A percentile compares a stretch with the other conserved stretches of the same genome.
These are phyloP conservation scores for Cyphellophora attinorum DNA, from an alignment of 2,329 filamentous ascomycete genomes.

Conservation along the genomic window DNA sequence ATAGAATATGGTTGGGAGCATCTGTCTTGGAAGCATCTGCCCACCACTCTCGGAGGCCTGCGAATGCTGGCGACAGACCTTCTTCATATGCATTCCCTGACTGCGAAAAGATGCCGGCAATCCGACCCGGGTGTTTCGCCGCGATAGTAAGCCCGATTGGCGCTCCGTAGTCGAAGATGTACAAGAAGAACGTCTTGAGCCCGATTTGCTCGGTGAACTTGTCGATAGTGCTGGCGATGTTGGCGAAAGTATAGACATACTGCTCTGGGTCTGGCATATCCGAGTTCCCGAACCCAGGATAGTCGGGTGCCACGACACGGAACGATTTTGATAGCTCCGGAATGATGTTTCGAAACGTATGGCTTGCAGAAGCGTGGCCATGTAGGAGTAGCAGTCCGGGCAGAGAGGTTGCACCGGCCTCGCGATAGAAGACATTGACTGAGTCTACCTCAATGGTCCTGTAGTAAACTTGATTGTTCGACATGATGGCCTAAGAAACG, in stretches of 20 bases:
- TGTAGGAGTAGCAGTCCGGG: no score
- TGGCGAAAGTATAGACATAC: conserved; percentile 8
- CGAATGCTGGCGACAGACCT: no score
- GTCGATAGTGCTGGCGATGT: conserved; percentile 5
- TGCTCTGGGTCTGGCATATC: conserved; percentile 5
- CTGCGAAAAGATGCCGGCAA: no score
- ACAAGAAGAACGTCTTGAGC: conserved; percentile 37
- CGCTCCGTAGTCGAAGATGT: conserved; percentile 55
- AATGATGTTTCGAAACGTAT: conserved; percentile 7
- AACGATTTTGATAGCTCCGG: conserved; percentile 3
- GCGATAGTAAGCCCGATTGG: conserved; percentile 46
- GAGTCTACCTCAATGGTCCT: no score
- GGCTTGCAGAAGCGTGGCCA: conserved; percentile 5
- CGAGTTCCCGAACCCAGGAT: conserved; percentile 9
- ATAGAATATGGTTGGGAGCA: no score
- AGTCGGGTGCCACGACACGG: conserved; percentile 10
- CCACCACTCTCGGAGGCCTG: no score
- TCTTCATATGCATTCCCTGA: no score
- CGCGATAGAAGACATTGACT: no score
- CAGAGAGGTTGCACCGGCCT: no score
- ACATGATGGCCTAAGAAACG: no score
- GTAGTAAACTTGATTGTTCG: no score
- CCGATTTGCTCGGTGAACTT: conserved; percentile 8
- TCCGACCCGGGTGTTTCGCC: conserved; percentile 37
- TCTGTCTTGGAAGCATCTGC: no score